phyloP scores from a whole-genome alignment of 2,329 filamentous ascomycete species.

The Epichloe scottii region DNA sequence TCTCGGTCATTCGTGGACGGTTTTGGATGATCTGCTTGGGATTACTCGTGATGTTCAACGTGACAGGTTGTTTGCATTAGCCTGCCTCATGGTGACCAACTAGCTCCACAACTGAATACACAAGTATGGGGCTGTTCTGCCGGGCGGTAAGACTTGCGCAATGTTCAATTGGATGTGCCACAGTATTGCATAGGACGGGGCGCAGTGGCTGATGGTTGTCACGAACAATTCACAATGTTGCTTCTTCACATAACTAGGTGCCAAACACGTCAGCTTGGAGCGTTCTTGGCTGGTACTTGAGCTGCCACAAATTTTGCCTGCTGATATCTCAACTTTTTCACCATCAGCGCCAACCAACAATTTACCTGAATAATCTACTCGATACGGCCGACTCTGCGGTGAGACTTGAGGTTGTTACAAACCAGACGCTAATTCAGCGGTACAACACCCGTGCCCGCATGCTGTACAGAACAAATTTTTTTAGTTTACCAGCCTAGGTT shows the following conservation, averaged over 20 bases:
- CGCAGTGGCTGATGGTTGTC: not conserved
- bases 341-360: not conserved
- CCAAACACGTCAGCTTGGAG: not conserved
- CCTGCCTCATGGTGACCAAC: not conserved
- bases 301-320: not conserved
- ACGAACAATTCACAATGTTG: not conserved
- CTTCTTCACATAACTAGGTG: not conserved
- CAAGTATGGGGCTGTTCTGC: constrained; percentile 18
- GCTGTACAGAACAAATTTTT: not conserved
- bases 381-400: not conserved
- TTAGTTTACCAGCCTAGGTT: not conserved
- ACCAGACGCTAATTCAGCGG: not conserved
- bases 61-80: not conserved
- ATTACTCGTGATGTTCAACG: not conserved
- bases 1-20: not conserved
- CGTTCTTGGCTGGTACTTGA: not conserved
- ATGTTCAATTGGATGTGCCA: not conserved
- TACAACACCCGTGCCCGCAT: not conserved
- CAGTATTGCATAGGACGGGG: constrained; percentile 7
- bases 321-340: not conserved
- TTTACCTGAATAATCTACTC: not conserved
- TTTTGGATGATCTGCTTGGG: not conserved
- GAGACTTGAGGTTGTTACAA: not conserved
- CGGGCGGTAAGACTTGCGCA: constrained; percentile 20
- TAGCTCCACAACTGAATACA: constrained; percentile 7